Base-by-base conservation (phyloP, 2,329 filamentous ascomycete genomes). In the Botrytis porri region DNA sequence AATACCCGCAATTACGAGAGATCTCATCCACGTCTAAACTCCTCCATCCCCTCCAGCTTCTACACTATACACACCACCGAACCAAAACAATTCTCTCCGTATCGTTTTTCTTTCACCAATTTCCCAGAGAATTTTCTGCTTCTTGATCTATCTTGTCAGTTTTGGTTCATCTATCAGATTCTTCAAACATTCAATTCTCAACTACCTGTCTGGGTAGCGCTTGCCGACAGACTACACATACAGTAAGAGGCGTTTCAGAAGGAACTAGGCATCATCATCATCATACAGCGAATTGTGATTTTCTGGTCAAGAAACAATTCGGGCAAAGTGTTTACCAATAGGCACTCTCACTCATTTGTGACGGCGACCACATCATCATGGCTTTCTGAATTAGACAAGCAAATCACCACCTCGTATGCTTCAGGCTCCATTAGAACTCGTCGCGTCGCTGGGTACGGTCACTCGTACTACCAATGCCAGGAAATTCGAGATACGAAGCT, bases 351-450 rank as follows among this genome's bases (percentile, higher is more conserved):
- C 57, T 51, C 51, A 41, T 35, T 41, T 37, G 63, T 41, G 73
- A 73, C 70, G 74, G 71, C 64, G 39, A 74, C 73, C 70, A 74
- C 59, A 74, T 75, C 75, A 78, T 72, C 71, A 80, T 80, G 78
- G 74, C 72, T 69, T 74, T 75, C 61, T 79, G 69, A 77, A 74
- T 69, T 61, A 67, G 71, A 69, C 72, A 10, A 61, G 25, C 62
- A 39, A 71, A 43, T 41, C 48, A 57, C 66, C 71, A 74, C 73
- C 29, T 77, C 75, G 74, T 74, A 73, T 75, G 76, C 73, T 69
- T 73, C 37, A 76, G 72, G 70, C 74, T 66, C 67, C 62, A 76
- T 66, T 71, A 70, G 66, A 66, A 51, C 61, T 74, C 69, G 75
- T 77, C 75, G 74, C 69, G 75, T 77, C 75, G 74, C 76, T 77